These are phyloP conservation scores for Agrocybe pediades DNA, from an alignment of 768 basidiomycete species.

Conservation along the genomic window DNA sequence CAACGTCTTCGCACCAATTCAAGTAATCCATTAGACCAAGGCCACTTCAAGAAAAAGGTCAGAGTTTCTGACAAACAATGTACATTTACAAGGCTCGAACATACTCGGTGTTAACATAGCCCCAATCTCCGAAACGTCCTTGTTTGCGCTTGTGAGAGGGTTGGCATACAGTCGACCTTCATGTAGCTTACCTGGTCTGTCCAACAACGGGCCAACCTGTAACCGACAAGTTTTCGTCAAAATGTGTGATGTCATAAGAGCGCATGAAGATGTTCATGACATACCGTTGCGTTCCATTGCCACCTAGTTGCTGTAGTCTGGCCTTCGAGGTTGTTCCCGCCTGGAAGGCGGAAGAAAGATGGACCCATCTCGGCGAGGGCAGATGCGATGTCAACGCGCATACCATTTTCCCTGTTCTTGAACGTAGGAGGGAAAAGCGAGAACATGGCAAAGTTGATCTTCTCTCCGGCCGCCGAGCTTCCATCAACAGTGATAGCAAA, in stretches of 20 bases:
- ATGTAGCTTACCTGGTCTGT: slow-evolving; percentile 35
- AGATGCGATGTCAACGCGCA: slow-evolving; percentile 64
- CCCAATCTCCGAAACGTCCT: slow-evolving; percentile 62
- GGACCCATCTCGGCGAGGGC: slow-evolving; percentile 56
- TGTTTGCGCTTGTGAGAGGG: slow-evolving; percentile 8
- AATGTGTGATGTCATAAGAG: too few relatives aligned
- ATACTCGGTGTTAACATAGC: slow-evolving; percentile 63
- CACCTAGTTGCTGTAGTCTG: slow-evolving; percentile 54
- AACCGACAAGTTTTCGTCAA: background rate
- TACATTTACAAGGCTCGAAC: slow-evolving; percentile 13
- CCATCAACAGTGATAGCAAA: slow-evolving; percentile 58
- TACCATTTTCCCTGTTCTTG: slow-evolving; percentile 58
- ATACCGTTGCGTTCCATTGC: slow-evolving; percentile 68
- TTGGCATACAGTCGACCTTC: background rate
- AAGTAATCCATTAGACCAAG: slow-evolving; percentile 61
- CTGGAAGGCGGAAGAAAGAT: slow-evolving; percentile 66
- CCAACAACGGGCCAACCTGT: slow-evolving; percentile 47
- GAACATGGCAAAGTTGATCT: slow-evolving; percentile 59
- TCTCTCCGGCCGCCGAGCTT: slow-evolving; percentile 37
- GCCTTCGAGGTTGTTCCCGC: slow-evolving; percentile 71
- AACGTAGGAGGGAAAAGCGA: slow-evolving; percentile 72
- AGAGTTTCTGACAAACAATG: background rate
- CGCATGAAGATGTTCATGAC: too few relatives aligned
- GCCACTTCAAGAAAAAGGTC: slow-evolving; percentile 36
- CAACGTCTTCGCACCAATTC: slow-evolving; percentile 58